These are phyloP conservation scores for Kodamaea sagamina DNA, from an alignment of 805 yeast species.

Conservation along the genomic window DNA sequence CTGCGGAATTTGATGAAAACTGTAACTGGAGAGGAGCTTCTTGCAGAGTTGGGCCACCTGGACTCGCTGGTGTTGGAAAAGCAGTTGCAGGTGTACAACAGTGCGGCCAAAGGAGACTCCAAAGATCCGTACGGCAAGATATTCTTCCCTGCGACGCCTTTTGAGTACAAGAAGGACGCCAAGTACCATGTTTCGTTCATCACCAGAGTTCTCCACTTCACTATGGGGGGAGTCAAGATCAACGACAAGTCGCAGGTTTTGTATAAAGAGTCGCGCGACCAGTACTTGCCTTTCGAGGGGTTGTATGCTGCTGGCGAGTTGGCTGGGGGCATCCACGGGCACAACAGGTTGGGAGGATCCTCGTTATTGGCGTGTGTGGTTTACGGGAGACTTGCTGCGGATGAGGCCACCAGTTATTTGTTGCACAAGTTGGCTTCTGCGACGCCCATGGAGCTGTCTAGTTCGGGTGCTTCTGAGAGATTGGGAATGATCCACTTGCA, in stretches of 20 bases:
- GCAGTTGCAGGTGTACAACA: constrained; percentile 44
- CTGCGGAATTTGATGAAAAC: constrained; percentile 57
- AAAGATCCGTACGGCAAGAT: constrained; percentile 47
- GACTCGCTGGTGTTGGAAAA: constrained; percentile 22
- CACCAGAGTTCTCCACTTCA: constrained; percentile 62
- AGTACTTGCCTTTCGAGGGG: constrained; percentile 32
- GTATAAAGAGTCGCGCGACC: constrained; percentile 27
- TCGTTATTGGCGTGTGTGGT: constrained; percentile 48
- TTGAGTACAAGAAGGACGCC: constrained; percentile 32
- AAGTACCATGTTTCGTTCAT: constrained; percentile 53
- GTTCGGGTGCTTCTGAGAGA: constrained; percentile 32
- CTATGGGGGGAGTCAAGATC: constrained; percentile 70
- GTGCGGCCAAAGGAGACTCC: constrained; percentile 40
- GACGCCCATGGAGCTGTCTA: constrained; percentile 9
- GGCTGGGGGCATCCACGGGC: constrained; percentile 50
- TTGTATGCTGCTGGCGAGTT: constrained; percentile 48
- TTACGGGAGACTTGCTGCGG: constrained; percentile 46
- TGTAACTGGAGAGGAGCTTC: constrained; percentile 45
- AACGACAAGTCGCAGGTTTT: constrained; percentile 45
- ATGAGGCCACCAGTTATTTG: constrained; percentile 37
- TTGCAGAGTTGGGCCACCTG: constrained; percentile 36
- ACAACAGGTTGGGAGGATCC: constrained; percentile 45
- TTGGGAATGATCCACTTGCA: constrained; percentile 47
- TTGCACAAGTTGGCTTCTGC: constrained; percentile 28
- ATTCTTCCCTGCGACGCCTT: constrained; percentile 51